These are phyloP conservation scores for Coniochaeta sp. DNA, from an alignment of 2,329 filamentous ascomycete species.

Conservation along the genomic window DNA sequence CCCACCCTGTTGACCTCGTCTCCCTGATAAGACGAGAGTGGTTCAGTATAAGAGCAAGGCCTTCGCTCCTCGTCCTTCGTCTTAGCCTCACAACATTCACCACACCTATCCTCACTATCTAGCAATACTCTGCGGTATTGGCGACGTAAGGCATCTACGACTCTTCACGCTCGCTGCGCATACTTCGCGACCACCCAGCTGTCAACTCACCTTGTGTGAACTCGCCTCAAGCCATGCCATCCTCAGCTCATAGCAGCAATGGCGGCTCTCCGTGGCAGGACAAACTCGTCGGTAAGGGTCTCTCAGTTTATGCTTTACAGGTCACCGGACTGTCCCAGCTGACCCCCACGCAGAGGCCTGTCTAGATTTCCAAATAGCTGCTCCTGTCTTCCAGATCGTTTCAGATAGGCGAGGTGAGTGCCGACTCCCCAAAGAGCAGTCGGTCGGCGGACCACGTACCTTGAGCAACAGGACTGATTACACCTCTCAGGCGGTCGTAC, in stretches of 20 bases:
- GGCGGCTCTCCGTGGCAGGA: slow-evolving; percentile 19
- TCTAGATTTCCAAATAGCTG: slow-evolving; percentile 18
- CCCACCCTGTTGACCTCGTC: neutral
- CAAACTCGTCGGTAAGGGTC: slow-evolving; percentile 19
- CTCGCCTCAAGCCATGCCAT: slow-evolving; percentile 4
- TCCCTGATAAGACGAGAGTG: neutral
- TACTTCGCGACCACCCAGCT: neutral
- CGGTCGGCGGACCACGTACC: neutral
- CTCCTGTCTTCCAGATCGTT: slow-evolving; percentile 22
- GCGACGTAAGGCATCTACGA: neutral
- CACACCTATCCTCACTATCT: neutral
- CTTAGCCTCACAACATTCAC: neutral
- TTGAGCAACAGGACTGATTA: neutral
- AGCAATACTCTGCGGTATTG: neutral
- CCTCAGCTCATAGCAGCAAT: slow-evolving; percentile 1
- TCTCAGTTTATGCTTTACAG: neutral
- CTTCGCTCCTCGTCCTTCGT: neutral
- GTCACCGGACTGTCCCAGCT: neutral
- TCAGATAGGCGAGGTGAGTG: slow-evolving; percentile 25
- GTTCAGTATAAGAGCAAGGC: neutral
- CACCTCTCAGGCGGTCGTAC: slow-evolving; percentile 67
- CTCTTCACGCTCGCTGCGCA: neutral
- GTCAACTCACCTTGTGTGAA: neutral
- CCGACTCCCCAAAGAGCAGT: neutral
- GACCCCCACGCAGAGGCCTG: slow-evolving; percentile 18